A percentile compares a stretch with the other conserved stretches of the same genome.
These are phyloP conservation scores for Lactifluus piperatus DNA, from an alignment of 768 basidiomycete genomes.

Conservation along the genomic window DNA sequence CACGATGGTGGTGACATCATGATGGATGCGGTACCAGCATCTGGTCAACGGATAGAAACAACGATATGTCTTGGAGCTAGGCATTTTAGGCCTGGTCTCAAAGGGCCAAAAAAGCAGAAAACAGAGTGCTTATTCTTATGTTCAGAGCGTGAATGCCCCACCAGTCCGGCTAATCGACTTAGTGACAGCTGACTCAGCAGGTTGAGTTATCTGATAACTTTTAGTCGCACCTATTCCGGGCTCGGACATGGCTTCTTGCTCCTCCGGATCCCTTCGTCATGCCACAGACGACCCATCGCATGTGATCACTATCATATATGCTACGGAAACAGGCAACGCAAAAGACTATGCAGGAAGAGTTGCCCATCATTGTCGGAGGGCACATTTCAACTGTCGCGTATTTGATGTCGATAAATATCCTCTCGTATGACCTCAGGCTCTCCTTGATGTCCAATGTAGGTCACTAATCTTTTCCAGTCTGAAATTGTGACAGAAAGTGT, in stretches of 20 bases:
- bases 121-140: no score
- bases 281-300: background rate
- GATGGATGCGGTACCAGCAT: no score
- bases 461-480: slow-evolving; percentile 33
- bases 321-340: slow-evolving; percentile 89
- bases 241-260: background rate
- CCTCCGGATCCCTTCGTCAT: background rate
- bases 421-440: slow-evolving; percentile 22
- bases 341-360: slow-evolving; percentile 73
- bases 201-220: no score
- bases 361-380: slow-evolving; percentile 59
- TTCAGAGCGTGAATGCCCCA: no score
- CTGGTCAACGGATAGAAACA: no score
- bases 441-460: background rate
- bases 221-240: no score
- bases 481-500: slow-evolving; percentile 58
- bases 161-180: no score
- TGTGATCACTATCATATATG: slow-evolving; percentile 61
- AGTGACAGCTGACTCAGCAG: no score
- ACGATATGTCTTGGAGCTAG: no score
- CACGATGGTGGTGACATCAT: no score
- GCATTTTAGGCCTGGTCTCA: no score
- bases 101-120: no score
- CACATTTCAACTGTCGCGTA: slow-evolving; percentile 32
- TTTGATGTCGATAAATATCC: slow-evolving; percentile 28